These are phyloP conservation scores for Ustilago hordei DNA, from an alignment of 1,284 basidiomycete genomes.

Conservation along the genomic window DNA sequence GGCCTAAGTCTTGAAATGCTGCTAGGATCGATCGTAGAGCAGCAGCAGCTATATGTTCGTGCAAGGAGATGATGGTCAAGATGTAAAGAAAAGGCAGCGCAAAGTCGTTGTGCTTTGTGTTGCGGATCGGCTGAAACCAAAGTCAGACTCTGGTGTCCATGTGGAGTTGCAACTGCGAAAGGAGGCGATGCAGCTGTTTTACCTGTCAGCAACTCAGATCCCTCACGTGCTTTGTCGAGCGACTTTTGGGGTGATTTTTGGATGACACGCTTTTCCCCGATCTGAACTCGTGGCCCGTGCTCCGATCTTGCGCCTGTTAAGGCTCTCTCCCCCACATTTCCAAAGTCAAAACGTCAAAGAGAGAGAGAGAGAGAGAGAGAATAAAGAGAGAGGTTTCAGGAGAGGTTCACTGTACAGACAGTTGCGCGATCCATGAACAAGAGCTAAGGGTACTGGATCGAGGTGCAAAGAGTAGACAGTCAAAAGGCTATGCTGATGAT, in stretches of 20 bases:
- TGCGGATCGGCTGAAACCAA: constrained; percentile 7
- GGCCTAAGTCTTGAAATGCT: background rate
- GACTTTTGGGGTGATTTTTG: constrained; percentile 5
- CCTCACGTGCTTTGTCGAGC: background rate
- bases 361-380: too few relatives aligned
- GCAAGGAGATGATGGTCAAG: constrained; percentile 6
- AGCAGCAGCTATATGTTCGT: background rate
- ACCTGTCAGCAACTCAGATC: background rate
- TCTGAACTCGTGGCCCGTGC: background rate
- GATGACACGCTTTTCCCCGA: background rate
- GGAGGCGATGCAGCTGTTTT: constrained; percentile 1
- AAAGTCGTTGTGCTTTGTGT: background rate
- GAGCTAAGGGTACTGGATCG: constrained; percentile 2
- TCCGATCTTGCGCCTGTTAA: background rate
- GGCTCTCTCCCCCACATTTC: background rate
- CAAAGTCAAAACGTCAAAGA: background rate
- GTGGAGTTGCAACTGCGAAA: background rate
- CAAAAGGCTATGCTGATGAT: background rate
- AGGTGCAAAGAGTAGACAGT: background rate
- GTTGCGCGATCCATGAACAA: background rate
- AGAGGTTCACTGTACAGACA: background rate
- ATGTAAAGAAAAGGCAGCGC: background rate
- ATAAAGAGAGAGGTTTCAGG: background rate
- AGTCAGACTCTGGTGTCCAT: background rate
- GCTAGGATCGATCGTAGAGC: background rate